Evolutionary conservation across 1,284 basidiomycete genomes (phyloP), one percentile per base, ranked within the genome.

Genomic region (Ceratobasidium sp.): DNA sequence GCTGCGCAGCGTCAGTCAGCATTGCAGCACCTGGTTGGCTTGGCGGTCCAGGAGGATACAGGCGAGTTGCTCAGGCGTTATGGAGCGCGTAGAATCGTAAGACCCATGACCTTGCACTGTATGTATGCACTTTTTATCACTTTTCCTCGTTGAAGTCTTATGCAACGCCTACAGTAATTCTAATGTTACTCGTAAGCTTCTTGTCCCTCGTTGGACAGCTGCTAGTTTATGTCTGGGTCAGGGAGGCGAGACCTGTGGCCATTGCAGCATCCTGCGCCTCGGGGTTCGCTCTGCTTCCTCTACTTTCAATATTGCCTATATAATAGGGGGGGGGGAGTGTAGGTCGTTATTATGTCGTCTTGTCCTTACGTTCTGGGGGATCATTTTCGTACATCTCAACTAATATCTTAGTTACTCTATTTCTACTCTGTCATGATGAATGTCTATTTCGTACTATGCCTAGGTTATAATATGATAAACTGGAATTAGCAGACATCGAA

Each of bases 51-150:
- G 13, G 62, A 64, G 34, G 19, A 54, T 8, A 41, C 51, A 3
- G 39, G 39, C 34, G 39, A 39, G 4, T 9, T 54, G n/a, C 37
- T 68, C 7, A 68, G 51, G 24, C 65, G 51, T 16, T 68, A 56
- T 19, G 49, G 65, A 16, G 34, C 39, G n/a, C 48, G 51, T 11
- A 41, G 34, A 16, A 56, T 49, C 13, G 11, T 22, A 14, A 31
- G 31, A n/a, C 49, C 65, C 9, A 16, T 56, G 6, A 68, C 41
- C 31, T 43, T 49, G 37, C 31, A 68, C 51, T 68, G 65, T 68
- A 54, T 16, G 65, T 68, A 37, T 48, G 22, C 29, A 4, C 19
- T 19, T 22, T 29, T 37, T 7, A 1, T 7, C 34, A 54, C 19
- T 4, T 24, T 37, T 6, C 7, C 41, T 11, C 24, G 29, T 54